Conservation (phyloP, 768 basidiomycete species). For the Chalciporus sphaerocephalus region DNA sequence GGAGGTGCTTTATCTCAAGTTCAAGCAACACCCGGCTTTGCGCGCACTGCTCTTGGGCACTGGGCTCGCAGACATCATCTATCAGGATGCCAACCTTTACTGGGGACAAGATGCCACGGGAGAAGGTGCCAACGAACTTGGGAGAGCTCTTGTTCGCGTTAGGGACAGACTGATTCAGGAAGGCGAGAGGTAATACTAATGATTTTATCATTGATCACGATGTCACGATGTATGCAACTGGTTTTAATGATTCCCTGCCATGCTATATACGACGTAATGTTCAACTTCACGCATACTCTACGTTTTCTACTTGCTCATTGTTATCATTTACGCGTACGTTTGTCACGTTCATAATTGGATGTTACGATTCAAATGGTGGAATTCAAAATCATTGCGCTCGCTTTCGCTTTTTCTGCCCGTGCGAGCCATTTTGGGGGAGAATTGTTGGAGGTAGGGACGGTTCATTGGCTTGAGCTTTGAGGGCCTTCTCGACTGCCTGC, state of each 20-base stretch:
- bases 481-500: constrained; percentile 53
- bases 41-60: constrained; percentile 53
- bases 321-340: background rate
- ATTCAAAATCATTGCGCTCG: background rate
- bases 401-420: constrained; percentile 16
- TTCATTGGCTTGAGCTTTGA: constrained; percentile 8
- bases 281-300: background rate
- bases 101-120: constrained; percentile 60
- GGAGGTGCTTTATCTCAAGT: constrained; percentile 62
- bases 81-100: constrained; percentile 55
- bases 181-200: constrained; percentile 12
- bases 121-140: constrained; percentile 59
- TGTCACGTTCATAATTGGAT: background rate
- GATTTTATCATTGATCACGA: too few species aligned
- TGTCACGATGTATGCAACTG: background rate
- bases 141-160: constrained; percentile 53
- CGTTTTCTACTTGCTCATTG: background rate
- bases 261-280: background rate
- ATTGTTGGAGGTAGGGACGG: background rate
- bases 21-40: constrained; percentile 63
- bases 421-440: background rate
- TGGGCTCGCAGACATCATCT: constrained; percentile 46
- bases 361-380: background rate
- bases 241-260: background rate
- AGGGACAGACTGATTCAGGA: constrained; percentile 43